Evolutionary conservation across 2,329 filamentous ascomycete genomes (phyloP), one percentile per base, ranked within the genome.

Genomic region (Dactylellina haptotyla): DNA sequence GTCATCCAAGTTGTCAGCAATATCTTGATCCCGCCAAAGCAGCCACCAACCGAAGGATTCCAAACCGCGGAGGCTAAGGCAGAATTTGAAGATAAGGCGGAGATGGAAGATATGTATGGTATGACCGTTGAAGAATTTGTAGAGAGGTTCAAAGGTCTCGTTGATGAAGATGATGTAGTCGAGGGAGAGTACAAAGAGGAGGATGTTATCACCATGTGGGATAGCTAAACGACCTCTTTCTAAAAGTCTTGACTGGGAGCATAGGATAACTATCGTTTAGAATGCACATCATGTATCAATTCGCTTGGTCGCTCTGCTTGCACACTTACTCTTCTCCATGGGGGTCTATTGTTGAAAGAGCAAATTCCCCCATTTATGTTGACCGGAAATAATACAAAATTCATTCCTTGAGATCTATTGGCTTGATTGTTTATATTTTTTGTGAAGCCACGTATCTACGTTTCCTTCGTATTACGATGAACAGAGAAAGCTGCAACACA

Each of bases 1-100:
- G 92, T 94, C 12, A 86, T 96, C 37, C 93, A 97, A 65, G 88
- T 94, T 14, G 84, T 95, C 0, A 84, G 85, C 51, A 85, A 85
- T 66, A 87, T 97, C 0, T 82, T 96, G 66, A 87, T 97, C 75
- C 93, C 93, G 43, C 91, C 92, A 80, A 51, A 79, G 79, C 80
- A 26, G 80, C 82, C 54, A 45, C 58, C 61, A 62, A 53, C 43
- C 1, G 50, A 20, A 5, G 59, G 46, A 10, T 46, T 59, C 18
- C 12, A 32, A 28, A 54, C 37, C 20, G 48, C 39, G 5, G 46
- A 69, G 16, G 43, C 39, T 1, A 46, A 34, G 39, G 9, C 3
- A 6, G 53, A 23, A 2, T 57, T 53, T 34, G 53, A 37, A 5
- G 43, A 41, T 5, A 28, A 43, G 23, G 53, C 14, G 1, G 39